These are phyloP conservation scores for Salvia splendens DNA, from an alignment of 257 asterid species.

Conservation along the genomic window DNA sequence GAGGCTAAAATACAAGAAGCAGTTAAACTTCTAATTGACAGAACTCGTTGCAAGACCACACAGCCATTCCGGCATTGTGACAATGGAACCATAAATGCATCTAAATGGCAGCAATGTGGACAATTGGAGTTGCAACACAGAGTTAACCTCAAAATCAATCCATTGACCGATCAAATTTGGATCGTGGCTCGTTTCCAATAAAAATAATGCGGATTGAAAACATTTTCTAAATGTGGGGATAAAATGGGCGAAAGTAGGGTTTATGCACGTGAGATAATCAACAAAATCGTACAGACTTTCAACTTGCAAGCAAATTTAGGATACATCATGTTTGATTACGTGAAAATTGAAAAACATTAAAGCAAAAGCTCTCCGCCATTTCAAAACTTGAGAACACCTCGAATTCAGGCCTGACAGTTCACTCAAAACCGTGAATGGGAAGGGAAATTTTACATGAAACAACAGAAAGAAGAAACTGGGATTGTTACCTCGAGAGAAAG, in stretches of 20 bases:
- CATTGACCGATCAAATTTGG: background rate
- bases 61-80: background rate
- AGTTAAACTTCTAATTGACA: background rate
- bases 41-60: background rate
- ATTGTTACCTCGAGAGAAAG: conserved; percentile 27
- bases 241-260: conserved; percentile 24
- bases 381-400: conserved; percentile 19
- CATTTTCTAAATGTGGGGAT: background rate
- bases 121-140: background rate
- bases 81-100: background rate
- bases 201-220: background rate
- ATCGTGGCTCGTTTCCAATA: background rate
- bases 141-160: conserved; percentile 11
- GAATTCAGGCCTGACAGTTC: conserved; percentile 14
- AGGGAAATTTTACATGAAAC: background rate
- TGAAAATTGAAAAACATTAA: background rate
- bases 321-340: background rate
- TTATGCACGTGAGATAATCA: conserved; percentile 17
- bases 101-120: background rate
- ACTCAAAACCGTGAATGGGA: conserved; percentile 3
- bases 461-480: conserved; percentile 2
- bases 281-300: background rate
- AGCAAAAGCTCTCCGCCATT: conserved; percentile 22
- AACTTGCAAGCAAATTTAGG: background rate
- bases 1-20: background rate